A percentile compares a stretch with the other conserved stretches of the same genome.
Conservation (phyloP, 306 rosid species). For the Nissolia schottii region DNA sequence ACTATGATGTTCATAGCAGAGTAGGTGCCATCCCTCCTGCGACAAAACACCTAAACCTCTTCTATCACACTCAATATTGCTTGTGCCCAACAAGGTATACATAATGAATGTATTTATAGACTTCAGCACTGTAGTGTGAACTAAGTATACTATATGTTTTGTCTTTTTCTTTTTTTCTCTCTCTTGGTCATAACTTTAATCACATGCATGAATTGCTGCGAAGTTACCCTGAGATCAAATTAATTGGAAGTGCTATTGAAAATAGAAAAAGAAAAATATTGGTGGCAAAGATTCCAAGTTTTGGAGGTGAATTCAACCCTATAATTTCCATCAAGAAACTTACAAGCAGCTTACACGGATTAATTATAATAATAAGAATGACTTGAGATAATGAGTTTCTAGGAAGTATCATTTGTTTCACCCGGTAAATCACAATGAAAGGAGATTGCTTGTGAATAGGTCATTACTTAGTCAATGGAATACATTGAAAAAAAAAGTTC, state of each 20-base stretch:
- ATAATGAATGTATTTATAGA: constrained; percentile 9
- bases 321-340: background rate
- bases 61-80: background rate
- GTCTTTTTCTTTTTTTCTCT: background rate
- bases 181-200: background rate
- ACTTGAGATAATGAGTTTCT: background rate
- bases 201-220: constrained; percentile 13
- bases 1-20: background rate
- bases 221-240: constrained; percentile 12
- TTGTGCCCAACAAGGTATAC: background rate
- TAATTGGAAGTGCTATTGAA: background rate
- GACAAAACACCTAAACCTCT: constrained; percentile 14
- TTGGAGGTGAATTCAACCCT: background rate
- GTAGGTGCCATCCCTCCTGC: constrained; percentile 31
- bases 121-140: background rate
- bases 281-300: background rate
- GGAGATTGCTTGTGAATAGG: background rate
- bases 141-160: background rate
- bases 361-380: background rate
- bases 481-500: background rate
- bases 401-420: background rate
- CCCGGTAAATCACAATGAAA: background rate
- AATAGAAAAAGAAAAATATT: background rate
- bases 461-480: background rate
- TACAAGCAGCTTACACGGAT: background rate